Evolutionary conservation across 2,329 filamentous ascomycete genomes (phyloP).

Genomic region (Taxawa tesnikishii): DNA sequence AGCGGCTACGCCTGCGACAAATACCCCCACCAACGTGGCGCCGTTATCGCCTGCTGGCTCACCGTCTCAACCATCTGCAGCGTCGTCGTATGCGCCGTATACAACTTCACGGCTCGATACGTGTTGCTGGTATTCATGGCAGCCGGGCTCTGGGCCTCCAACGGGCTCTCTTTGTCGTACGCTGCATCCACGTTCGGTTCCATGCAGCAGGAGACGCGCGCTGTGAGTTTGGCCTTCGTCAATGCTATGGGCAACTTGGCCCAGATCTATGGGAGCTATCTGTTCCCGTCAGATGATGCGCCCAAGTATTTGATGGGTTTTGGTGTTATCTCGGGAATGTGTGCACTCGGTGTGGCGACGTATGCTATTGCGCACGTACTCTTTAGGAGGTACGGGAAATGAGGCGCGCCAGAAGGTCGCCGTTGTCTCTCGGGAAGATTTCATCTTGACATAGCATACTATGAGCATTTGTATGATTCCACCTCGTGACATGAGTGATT

Average conservation of each 20-base stretch:
- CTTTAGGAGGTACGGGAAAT: neutral
- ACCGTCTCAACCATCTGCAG: constrained; percentile 24
- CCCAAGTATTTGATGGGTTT: constrained; percentile 39
- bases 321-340: constrained; percentile 19
- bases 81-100: constrained; percentile 29
- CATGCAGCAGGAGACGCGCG: constrained; percentile 38
- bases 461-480: too few species aligned
- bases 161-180: constrained; percentile 39
- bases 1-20: constrained; percentile 38
- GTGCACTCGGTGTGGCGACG: constrained; percentile 1
- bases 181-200: constrained; percentile 39
- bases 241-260: constrained; percentile 43
- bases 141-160: constrained; percentile 41
- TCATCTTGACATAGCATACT: too few species aligned
- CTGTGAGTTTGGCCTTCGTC: constrained; percentile 39
- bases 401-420: too few species aligned
- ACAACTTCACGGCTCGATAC: constrained; percentile 41
- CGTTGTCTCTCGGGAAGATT: too few species aligned
- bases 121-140: constrained; percentile 44
- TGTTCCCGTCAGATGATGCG: constrained; percentile 37
- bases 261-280: constrained; percentile 42
- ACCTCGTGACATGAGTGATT: too few species aligned
- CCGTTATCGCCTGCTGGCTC: constrained; percentile 39
- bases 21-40: constrained; percentile 31
- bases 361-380: constrained; percentile 3